Conservation (phyloP, 768 basidiomycete genomes). For the Polyporus arcularius region DNA sequence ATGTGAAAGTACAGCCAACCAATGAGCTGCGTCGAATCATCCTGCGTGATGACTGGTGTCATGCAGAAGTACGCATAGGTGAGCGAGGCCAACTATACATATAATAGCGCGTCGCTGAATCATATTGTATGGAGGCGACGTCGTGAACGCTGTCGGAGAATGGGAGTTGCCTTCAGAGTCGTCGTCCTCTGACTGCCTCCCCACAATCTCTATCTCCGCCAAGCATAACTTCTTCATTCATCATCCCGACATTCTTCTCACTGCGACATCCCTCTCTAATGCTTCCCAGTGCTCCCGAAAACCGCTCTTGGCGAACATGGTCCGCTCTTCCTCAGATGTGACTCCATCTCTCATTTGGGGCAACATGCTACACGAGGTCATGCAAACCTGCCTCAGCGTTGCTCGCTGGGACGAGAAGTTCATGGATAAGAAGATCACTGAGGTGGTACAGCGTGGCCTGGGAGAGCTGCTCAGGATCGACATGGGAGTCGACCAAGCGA, state of each 20-base stretch:
- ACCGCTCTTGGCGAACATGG: constrained; percentile 72
- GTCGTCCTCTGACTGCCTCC: constrained; percentile 24
- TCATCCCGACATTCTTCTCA: constrained; percentile 91
- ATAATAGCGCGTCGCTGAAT: not conserved
- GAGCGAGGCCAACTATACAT: constrained; percentile 16
- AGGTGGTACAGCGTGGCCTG: constrained; percentile 53
- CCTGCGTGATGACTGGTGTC: constrained; percentile 78
- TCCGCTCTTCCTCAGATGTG: constrained; percentile 58
- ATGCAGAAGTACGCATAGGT: constrained; percentile 65
- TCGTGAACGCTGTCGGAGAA: constrained; percentile 72
- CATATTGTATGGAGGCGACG: constrained; percentile 59
- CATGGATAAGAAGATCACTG: constrained; percentile 60
- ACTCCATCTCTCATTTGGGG: constrained; percentile 85
- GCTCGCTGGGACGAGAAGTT: constrained; percentile 64
- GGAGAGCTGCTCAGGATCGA: constrained; percentile 64
- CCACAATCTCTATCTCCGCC: constrained; percentile 60
- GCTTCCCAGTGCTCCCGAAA: constrained; percentile 83
- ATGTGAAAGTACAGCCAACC: constrained; percentile 44
- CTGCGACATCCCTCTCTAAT: constrained; percentile 85
- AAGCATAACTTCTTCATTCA: constrained; percentile 74
- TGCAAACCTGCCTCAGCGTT: constrained; percentile 74
- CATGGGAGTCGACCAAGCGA: constrained; percentile 61
- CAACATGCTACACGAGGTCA: constrained; percentile 88
- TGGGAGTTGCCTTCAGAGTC: constrained; percentile 32
- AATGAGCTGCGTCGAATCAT: constrained; percentile 50